These are phyloP conservation scores for Epicoccum sorghinum DNA, from an alignment of 2,329 filamentous ascomycete species.

Conservation along the genomic window DNA sequence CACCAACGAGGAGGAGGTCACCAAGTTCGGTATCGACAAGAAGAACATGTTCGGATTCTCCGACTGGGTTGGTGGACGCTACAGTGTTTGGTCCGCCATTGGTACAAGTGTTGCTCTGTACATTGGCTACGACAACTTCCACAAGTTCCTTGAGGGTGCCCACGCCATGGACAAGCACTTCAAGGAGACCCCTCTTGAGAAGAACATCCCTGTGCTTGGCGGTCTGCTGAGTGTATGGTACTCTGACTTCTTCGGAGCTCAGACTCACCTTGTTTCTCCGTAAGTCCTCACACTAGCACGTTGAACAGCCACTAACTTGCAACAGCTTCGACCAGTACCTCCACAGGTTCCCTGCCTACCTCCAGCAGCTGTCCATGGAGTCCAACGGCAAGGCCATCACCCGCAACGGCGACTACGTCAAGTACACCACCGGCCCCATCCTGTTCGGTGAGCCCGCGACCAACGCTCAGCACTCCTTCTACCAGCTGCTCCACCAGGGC, in stretches of 20 bases:
- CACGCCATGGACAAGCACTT: constrained; percentile 99
- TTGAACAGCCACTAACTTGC: constrained; percentile 9
- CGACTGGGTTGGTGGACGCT: constrained; percentile 97
- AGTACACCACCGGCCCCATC: constrained; percentile 96
- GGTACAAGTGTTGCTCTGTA: constrained; percentile 93
- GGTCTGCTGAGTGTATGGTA: constrained; percentile 98
- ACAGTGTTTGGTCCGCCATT: constrained; percentile 99
- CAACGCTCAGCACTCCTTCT: constrained; percentile 99
- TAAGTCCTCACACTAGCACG: constrained; percentile 56
- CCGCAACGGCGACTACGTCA: constrained; percentile 83
- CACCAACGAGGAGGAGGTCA: constrained; percentile 92
- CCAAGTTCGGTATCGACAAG: constrained; percentile 97
- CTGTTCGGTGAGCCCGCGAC: constrained; percentile 98
- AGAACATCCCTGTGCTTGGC: constrained; percentile 93
- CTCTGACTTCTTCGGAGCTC: constrained; percentile 97
- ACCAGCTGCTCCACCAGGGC: constrained; percentile 98
- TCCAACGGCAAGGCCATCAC: constrained; percentile 98
- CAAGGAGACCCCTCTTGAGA: constrained; percentile 82
- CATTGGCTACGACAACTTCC: constrained; percentile 97
- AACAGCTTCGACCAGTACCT: constrained; percentile 95
- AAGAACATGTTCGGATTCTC: constrained; percentile 99
- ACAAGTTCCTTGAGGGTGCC: constrained; percentile 91
- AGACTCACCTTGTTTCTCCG: constrained; percentile 96
- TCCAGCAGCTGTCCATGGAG: constrained; percentile 99
- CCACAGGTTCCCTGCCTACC: constrained; percentile 97